These are phyloP conservation scores for Xylariaceae sp. DNA, from an alignment of 2,329 filamentous ascomycete species.

Conservation along the genomic window DNA sequence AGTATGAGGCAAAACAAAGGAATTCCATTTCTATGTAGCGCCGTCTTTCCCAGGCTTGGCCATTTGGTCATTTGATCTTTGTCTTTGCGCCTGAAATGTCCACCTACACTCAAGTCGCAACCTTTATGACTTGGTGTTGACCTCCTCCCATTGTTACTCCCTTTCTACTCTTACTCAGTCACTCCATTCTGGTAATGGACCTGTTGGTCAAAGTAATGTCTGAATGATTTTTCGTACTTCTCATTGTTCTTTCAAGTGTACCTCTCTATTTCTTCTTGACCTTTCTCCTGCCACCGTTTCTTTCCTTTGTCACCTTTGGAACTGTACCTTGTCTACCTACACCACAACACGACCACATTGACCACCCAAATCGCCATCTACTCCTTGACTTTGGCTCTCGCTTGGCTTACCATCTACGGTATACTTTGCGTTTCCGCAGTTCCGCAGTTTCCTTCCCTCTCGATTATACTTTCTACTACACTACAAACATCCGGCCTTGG, in stretches of 20 bases:
- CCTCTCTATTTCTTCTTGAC: slow-evolving; percentile 10
- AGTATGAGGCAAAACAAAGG: slow-evolving; percentile 14
- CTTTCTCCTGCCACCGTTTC: slow-evolving; percentile 4
- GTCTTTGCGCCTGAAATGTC: too few relatives aligned
- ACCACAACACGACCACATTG: too few relatives aligned
- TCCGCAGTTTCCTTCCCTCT: too few relatives aligned
- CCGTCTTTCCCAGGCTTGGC: too few relatives aligned
- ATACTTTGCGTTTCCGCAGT: too few relatives aligned
- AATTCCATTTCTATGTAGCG: slow-evolving; percentile 1
- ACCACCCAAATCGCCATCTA: too few relatives aligned
- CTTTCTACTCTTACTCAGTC: slow-evolving; percentile 9
- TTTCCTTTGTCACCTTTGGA: slow-evolving; percentile 12
- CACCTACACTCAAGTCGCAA: slow-evolving; percentile 7
- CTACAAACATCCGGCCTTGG: too few relatives aligned
- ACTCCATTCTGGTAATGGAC: slow-evolving; percentile 16
- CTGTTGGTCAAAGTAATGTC: slow-evolving; percentile 5
- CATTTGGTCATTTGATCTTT: too few relatives aligned
- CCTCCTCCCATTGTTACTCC: neutral
- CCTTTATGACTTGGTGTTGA: slow-evolving; percentile 6
- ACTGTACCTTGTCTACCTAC: too few relatives aligned
- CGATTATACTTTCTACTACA: too few relatives aligned
- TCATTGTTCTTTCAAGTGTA: slow-evolving; percentile 18
- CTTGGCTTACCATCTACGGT: too few relatives aligned
- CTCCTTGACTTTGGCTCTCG: too few relatives aligned
- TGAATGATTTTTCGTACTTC: slow-evolving; percentile 9